phyloP scores from a whole-genome alignment of 805 yeast species.

The Candida coleopterorum region DNA sequence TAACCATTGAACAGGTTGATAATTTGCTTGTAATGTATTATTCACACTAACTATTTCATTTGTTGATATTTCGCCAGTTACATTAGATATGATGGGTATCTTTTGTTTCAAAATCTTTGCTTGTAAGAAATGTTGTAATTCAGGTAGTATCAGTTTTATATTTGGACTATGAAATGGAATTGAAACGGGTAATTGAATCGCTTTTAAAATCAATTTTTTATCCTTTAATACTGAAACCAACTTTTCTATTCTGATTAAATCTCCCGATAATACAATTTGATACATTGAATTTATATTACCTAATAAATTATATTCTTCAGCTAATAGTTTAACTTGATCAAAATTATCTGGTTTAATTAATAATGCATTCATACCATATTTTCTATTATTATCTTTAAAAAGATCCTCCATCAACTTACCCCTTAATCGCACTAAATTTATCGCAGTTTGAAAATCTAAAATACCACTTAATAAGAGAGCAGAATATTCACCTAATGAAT shows the following conservation, averaged over 20 bases:
- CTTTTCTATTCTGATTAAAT: slow-evolving; percentile 16
- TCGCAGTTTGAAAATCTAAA: slow-evolving; percentile 28
- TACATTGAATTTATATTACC: slow-evolving; percentile 43
- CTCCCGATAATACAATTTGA: slow-evolving; percentile 45
- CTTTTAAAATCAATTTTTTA: slow-evolving; percentile 12
- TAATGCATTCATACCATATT: slow-evolving; percentile 31
- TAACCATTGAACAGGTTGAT: slow-evolving; percentile 43
- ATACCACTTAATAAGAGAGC: slow-evolving; percentile 36
- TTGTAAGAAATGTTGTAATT: slow-evolving; percentile 20
- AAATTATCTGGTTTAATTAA: slow-evolving; percentile 22
- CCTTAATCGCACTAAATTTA: slow-evolving; percentile 40
- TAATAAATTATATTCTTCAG: slow-evolving; percentile 23
- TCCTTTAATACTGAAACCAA: slow-evolving; percentile 17
- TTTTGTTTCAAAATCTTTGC: slow-evolving; percentile 7
- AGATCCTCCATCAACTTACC: slow-evolving; percentile 40
- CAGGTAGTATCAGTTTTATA: slow-evolving; percentile 32
- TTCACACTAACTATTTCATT: slow-evolving; percentile 20
- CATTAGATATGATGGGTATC: slow-evolving; percentile 37
- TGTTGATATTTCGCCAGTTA: slow-evolving; percentile 22
- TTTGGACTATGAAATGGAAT: slow-evolving; percentile 49
- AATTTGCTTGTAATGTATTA: slow-evolving; percentile 35
- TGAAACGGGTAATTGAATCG: slow-evolving; percentile 35
- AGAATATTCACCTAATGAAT: slow-evolving; percentile 49
- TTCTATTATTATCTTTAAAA: slow-evolving; percentile 11
- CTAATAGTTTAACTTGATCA: slow-evolving; percentile 17